Evolutionary conservation across 2,329 filamentous ascomycete species (phyloP).

Genomic region (Pezicula carpinea): DNA sequence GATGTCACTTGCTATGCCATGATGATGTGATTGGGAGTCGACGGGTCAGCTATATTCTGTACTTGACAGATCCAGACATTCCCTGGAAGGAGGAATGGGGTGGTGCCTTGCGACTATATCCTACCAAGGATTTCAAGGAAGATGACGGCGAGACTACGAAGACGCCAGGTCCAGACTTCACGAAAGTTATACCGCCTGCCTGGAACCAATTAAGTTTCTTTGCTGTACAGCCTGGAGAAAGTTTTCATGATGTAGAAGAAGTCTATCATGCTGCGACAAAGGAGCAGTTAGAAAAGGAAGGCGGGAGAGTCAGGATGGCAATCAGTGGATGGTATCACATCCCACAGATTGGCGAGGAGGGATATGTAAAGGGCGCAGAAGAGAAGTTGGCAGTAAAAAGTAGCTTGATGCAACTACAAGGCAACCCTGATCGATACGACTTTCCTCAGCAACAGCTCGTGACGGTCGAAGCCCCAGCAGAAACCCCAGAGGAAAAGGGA

Average conservation of each 20-base stretch:
- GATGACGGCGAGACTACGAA: slow-evolving; percentile 71
- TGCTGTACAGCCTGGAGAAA: slow-evolving; percentile 95
- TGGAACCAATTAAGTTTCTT: slow-evolving; percentile 99
- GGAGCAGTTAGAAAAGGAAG: slow-evolving; percentile 60
- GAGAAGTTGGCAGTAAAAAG: slow-evolving; percentile 85
- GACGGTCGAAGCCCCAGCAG: slow-evolving; percentile 29
- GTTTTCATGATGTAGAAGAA: slow-evolving; percentile 98
- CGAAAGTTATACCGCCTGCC: slow-evolving; percentile 81
- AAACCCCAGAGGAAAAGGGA: slow-evolving; percentile 43
- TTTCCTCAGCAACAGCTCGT: slow-evolving; percentile 62
- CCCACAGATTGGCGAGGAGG: slow-evolving; percentile 88
- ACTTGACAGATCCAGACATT: slow-evolving; percentile 85
- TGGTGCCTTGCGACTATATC: slow-evolving; percentile 84
- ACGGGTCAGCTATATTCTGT: slow-evolving; percentile 94
- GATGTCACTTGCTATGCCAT: slow-evolving; percentile 92
- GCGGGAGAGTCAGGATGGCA: slow-evolving; percentile 85
- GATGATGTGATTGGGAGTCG: slow-evolving; percentile 98
- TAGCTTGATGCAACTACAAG: slow-evolving; percentile 86
- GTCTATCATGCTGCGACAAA: slow-evolving; percentile 70
- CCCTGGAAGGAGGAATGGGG: slow-evolving; percentile 92
- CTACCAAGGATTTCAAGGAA: slow-evolving; percentile 59
- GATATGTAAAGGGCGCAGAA: slow-evolving; percentile 82
- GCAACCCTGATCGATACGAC: slow-evolving; percentile 87
- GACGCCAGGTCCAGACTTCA: slow-evolving; percentile 73
- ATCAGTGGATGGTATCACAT: slow-evolving; percentile 99